These are phyloP conservation scores for Ehretia macrophylla DNA, from an alignment of 257 asterid genomes.

Conservation along the genomic window DNA sequence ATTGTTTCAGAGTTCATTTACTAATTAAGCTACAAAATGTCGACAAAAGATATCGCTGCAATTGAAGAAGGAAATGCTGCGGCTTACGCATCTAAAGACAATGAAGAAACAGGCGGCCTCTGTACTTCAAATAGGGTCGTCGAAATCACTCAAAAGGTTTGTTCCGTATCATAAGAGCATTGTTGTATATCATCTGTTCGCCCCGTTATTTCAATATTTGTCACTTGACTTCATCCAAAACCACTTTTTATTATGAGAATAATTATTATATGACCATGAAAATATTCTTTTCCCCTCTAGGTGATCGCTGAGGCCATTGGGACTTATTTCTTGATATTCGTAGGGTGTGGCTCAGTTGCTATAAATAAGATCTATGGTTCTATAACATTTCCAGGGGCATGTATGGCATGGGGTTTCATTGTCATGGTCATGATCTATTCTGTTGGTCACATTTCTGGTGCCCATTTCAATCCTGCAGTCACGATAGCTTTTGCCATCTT, in stretches of 20 bases:
- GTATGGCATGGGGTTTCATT: constrained; percentile 46
- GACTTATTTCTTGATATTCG: constrained; percentile 52
- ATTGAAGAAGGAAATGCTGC: constrained; percentile 41
- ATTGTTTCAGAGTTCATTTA: not conserved
- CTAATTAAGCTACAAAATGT: constrained; percentile 25
- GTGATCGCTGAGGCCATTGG: constrained; percentile 62
- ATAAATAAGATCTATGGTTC: constrained; percentile 50
- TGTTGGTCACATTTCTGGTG: constrained; percentile 71
- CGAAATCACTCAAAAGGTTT: constrained; percentile 44
- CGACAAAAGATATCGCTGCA: constrained; percentile 26
- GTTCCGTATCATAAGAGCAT: too few species aligned
- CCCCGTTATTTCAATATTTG: too few species aligned
- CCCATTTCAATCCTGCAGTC: constrained; percentile 73
- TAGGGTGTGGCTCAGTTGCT: constrained; percentile 60
- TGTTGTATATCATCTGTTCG: too few species aligned
- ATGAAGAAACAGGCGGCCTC: constrained; percentile 22
- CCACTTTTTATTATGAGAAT: too few species aligned
- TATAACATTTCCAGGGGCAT: constrained; percentile 58
- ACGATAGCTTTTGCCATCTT: constrained; percentile 57
- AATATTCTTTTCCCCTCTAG: constrained; percentile 16
- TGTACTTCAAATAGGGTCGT: constrained; percentile 43
- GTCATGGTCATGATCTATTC: constrained; percentile 66
- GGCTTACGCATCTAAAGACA: constrained; percentile 12
- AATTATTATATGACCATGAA: too few species aligned
- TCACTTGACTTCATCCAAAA: too few species aligned